A percentile compares a stretch with the other conserved stretches of the same genome.
phyloP scores from a whole-genome alignment of 2,329 filamentous ascomycete species.

The Aspergillus melleus region DNA sequence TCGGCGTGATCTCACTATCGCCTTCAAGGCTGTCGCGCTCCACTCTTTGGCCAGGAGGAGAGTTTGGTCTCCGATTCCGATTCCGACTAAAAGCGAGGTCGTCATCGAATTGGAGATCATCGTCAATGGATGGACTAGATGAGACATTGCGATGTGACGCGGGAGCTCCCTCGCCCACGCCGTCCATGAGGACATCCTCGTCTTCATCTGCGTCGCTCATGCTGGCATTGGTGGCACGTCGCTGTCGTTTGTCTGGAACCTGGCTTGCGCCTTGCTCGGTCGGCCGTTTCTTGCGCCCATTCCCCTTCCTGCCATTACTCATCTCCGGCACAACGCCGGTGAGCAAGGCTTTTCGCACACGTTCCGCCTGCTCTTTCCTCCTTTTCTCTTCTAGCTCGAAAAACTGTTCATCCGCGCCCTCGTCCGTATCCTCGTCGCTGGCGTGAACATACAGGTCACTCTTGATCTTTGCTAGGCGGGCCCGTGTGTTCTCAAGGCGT shows the following conservation, averaged over 20 bases:
- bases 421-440: slow-evolving; percentile 87
- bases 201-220: slow-evolving; percentile 24
- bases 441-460: slow-evolving; percentile 77
- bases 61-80: slow-evolving; percentile 16
- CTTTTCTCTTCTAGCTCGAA: slow-evolving; percentile 73
- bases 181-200: slow-evolving; percentile 35
- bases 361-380: slow-evolving; percentile 56
- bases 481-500: slow-evolving; percentile 68
- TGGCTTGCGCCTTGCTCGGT: slow-evolving; percentile 19
- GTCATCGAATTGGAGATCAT: slow-evolving; percentile 36
- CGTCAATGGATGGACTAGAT: slow-evolving; percentile 29
- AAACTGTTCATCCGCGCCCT: slow-evolving; percentile 70
- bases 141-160: slow-evolving; percentile 19
- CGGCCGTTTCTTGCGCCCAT: slow-evolving; percentile 28
- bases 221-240: slow-evolving; percentile 17
- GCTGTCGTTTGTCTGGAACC: slow-evolving; percentile 30
- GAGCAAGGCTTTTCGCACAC: slow-evolving; percentile 51
- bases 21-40: slow-evolving; percentile 6
- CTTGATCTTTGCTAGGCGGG: slow-evolving; percentile 78
- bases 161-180: slow-evolving; percentile 18
- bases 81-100: slow-evolving; percentile 34
- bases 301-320: slow-evolving; percentile 27
- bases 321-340: slow-evolving; percentile 36
- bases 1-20: slow-evolving; percentile 1
- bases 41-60: not conserved